Base-by-base conservation (phyloP, 2,329 filamentous ascomycete species). In the Claviceps monticola region DNA sequence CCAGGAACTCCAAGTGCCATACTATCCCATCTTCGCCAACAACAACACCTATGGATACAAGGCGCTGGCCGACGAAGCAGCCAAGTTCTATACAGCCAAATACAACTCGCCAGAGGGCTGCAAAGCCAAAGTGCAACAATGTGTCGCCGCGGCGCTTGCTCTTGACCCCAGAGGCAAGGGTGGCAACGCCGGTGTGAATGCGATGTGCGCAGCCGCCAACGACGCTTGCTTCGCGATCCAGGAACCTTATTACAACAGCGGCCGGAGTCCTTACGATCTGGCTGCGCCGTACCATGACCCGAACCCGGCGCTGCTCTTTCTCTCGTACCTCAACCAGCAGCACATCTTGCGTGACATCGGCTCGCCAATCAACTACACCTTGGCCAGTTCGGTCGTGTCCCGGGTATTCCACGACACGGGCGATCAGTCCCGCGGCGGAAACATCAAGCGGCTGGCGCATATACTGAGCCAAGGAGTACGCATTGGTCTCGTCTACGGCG, bases 401-500 rank as follows among this genome's bases (percentile, higher is more conserved):
- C 56, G 57, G 4, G 74, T 69, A 13, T 80, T 80, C 57, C 61
- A 63, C 4, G 60, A 65, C 36, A 78, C 73, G 0, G 76, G 76
- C 36, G 83, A 86, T 63, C 80, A 79, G 56, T 76, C 82, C 49
- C 83, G 81, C 59, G 76, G 77, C 16, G 78, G 78, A 56, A 76
- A 82, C 59, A 69, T 83, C 38, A 65, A 73, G 55, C 71, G 79
- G 51, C 70, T 86, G 14, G 80, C 82, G 50, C 67, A 72, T 14
- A 74, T 86, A 21, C 70, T 86, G 50, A 71, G 77, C 19, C 72
- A 70, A 2, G 82, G 81, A 14, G 76, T 88, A 17, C 81, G 80
- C 11, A 76, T 93, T 16, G 83, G 83, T 5, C 68, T 93, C 54
- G 75, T 89, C 51, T 87, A 91, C 62, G 78, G 79, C 26, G 79